Base-by-base conservation (phyloP, 75 land plant genomes). In the Pinus tabuliformis region DNA sequence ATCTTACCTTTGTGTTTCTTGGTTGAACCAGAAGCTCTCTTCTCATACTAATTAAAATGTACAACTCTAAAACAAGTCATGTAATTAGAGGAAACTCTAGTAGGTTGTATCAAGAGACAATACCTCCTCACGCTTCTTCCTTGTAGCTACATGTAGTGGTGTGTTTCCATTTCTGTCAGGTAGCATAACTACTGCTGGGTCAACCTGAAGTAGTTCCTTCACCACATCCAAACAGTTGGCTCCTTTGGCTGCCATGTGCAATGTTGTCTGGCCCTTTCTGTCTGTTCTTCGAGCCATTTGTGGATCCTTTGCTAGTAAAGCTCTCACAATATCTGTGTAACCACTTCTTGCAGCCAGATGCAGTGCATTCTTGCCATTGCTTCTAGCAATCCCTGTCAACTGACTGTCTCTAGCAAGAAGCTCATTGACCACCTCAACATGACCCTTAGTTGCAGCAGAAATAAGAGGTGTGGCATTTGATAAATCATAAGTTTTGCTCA, bases 231-330 rank as follows among this genome's bases (percentile, higher is more conserved):
- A 42, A 73, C 80, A 78, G 76, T 78, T 81, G 24, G 79, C 63
- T 36, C 92, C 92, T 80, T 90, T 90, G 14, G 80, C 92, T 71
- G 92, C 92, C 92, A 90, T 90, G 75, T 90, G 92, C 70, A 90
- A 57, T 54, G 92, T 90, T 24, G 90, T 88, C 74, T 90, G 92
- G 11, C 92, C 88, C 74, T 90, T 90, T 79, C 78, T 90, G 64
- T 90, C 92, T 39, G 86, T 86, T 63, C 84, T 85, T 76, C 90
- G 63, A 24, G 90, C 92, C 76, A 90, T 75, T 26, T 86, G 88
- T 9, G 90, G 78, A 77, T 88, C 92, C 58, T 76, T 83, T 7
- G 63, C 75, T 59, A 90, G 90, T 62, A 90, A 72, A 21, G 79
- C 86, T 58, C 74, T 86, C 3, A 86, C 90, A 58, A 90, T 82